Evolutionary conservation across 805 yeast species (phyloP), one percentile per base, ranked within the genome.

Genomic region (Dipodascus geniculatus): DNA sequence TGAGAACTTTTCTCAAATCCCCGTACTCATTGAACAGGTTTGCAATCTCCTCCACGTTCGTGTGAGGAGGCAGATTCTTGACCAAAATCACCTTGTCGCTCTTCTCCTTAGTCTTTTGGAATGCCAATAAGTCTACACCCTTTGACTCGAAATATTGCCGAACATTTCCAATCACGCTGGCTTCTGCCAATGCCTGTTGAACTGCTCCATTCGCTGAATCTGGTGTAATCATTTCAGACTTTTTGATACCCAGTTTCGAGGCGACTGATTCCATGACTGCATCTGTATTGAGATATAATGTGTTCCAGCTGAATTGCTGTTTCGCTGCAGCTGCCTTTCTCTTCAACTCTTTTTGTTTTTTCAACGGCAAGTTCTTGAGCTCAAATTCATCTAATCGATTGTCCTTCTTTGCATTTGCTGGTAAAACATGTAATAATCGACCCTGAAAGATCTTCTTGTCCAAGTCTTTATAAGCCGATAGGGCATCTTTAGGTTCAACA

Each of bases 381-480:
- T 89, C 98, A 68, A 87, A 88, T 65, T 93, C 99, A 66, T 89
- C 96, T 48, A 93, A 70, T 54, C 81, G 76, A 64, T 88, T 95
- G 51, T 81, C 83, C 57, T 89, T 86, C 68, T 88, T 88, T 50
- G 78, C 80, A 51, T 87, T 83, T 1, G 85, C 97, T 16, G 96
- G 90, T 53, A 93, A 70, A 56, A 93, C 84, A 68, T 93, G 99
- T 51, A 93, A 69, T 51, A 93, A 74, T 61, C 99, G 80, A 51
- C 99, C 99, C 70, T 93, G 98, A 73, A 87, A 91, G 65, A 87
- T 84, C 63, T 85, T 85, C 63, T 87, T 89, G 68, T 93, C 99
- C 51, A 90, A 72, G 14, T 75, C 78, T 35, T 75, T 68, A 65
- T 74, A 90, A 0, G 98, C 98, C 24, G 70, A 65, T 1, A 84